These are phyloP conservation scores for Cadophora gregata DNA, from an alignment of 2,329 filamentous ascomycete genomes.

Conservation along the genomic window DNA sequence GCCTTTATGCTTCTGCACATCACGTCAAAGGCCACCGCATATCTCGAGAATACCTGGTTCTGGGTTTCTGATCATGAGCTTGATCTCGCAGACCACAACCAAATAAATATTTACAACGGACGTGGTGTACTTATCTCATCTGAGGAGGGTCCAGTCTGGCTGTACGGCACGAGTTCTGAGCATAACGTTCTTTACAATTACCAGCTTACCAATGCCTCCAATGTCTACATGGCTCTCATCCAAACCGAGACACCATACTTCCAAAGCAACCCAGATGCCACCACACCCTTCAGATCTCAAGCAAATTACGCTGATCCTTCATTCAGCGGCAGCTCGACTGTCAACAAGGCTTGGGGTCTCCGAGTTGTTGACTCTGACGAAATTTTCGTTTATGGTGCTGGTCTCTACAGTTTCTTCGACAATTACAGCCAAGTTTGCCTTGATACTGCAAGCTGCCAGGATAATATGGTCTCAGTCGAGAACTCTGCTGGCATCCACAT, in stretches of 20 bases:
- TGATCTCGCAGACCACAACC: slow-evolving; percentile 73
- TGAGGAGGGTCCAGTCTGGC: slow-evolving; percentile 74
- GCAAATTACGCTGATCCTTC: slow-evolving; percentile 68
- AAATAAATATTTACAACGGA: slow-evolving; percentile 88
- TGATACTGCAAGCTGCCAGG: slow-evolving; percentile 71
- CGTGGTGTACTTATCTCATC: slow-evolving; percentile 75
- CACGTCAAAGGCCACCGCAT: slow-evolving; percentile 67
- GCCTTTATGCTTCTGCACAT: slow-evolving; percentile 75
- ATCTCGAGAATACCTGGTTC: slow-evolving; percentile 89
- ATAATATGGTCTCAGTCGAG: slow-evolving; percentile 78
- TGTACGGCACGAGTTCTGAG: slow-evolving; percentile 77
- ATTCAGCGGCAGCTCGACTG: slow-evolving; percentile 56
- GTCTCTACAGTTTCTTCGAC: slow-evolving; percentile 83
- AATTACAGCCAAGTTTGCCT: slow-evolving; percentile 79
- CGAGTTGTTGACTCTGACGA: slow-evolving; percentile 71
- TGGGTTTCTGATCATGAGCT: slow-evolving; percentile 93
- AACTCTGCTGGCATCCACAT: slow-evolving; percentile 64
- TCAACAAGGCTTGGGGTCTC: slow-evolving; percentile 77
- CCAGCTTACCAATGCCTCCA: slow-evolving; percentile 76
- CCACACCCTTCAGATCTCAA: slow-evolving; percentile 67
- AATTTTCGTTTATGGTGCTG: slow-evolving; percentile 73
- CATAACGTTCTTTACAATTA: slow-evolving; percentile 80
- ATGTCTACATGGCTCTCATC: slow-evolving; percentile 82
- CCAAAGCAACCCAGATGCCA: slow-evolving; percentile 80
- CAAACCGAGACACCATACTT: slow-evolving; percentile 92